Base-by-base conservation (phyloP, 2,329 filamentous ascomycete genomes). In the Pseudopithomyces maydicus region DNA sequence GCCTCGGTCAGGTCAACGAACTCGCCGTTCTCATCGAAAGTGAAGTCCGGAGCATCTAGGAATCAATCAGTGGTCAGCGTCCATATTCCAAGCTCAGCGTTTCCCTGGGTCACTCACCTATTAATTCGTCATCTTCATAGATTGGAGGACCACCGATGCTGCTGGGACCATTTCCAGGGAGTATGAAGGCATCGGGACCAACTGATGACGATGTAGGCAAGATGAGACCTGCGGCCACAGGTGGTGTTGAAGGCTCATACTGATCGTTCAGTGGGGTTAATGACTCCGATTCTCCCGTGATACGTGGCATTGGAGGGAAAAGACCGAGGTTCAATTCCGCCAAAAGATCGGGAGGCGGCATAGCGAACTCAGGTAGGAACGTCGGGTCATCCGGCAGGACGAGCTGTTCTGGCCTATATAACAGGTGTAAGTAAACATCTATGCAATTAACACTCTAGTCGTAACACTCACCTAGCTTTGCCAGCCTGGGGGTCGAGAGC, bases 371-470 rank as follows among this genome's bases (percentile, higher is more conserved):
- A 0, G 89, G 87, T 10, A 90, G 77, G 70, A 98, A 97, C 41
- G 85, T 83, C 0, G 92, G 92, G 68, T 98, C 94, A 67, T 98
- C 91, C 52, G 85, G 81, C 1, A 98, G 81, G 2, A 92, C 80
- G 54, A 97, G 87, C 64, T 93, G 88, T 22, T 90, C 86, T 5
- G 85, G 87, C 66, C 91, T 97, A 49, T 12, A 38, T 5, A 41
- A 55, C 67, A 14, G 65, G 20, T 22, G 56, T 15, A 2, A 15
- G 3, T 48, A 39, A n/a, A 15, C 8, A 4, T 29, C 8, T 8
- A 35, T 1, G n/a, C n/a, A 29, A n/a, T 14, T 50, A 6, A 19
- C 12, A 20, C 12, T 19, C 15, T 11, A 20, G 17, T 19, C 14
- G 7, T 29, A 29, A 52, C 52, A 56, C 82, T 73, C 77, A 94